These are phyloP conservation scores for Pluteus cervinus DNA, from an alignment of 768 basidiomycete genomes.

Conservation along the genomic window DNA sequence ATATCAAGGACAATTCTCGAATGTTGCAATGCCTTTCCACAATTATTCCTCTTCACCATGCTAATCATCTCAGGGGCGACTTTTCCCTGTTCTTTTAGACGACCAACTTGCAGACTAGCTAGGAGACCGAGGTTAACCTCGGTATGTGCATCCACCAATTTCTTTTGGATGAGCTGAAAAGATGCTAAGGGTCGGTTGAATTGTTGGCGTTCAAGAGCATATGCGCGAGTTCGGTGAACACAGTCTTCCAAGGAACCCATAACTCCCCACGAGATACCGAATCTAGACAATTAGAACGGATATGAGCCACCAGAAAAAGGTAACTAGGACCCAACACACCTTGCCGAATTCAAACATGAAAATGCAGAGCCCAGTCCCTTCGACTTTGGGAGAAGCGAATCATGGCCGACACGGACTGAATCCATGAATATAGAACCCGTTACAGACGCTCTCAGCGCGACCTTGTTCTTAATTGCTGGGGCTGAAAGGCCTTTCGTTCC, in stretches of 20 bases:
- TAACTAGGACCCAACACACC: conserved; percentile 28
- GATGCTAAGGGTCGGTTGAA: conserved; percentile 86
- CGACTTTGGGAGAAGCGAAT: conserved; percentile 71
- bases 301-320: conserved; percentile 5
- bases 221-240: conserved; percentile 65
- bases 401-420: conserved; percentile 69
- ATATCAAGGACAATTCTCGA: conserved; percentile 80
- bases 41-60: conserved; percentile 93
- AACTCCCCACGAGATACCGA: conserved; percentile 90
- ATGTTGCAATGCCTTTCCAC: conserved; percentile 86
- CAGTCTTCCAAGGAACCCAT: conserved; percentile 97
- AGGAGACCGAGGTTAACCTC: conserved; percentile 76
- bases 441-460: conserved; percentile 79
- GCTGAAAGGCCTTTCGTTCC: conserved; percentile 77
- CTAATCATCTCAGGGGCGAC: conserved; percentile 90
- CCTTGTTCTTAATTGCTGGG: conserved; percentile 87
- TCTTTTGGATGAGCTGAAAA: conserved; percentile 98
- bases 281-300: conserved; percentile 32
- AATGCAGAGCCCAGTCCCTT: conserved; percentile 82
- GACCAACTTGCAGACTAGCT: conserved; percentile 74
- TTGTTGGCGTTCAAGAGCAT: conserved; percentile 87
- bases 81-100: conserved; percentile 75
- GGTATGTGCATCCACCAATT: conserved; percentile 89
- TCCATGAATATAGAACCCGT: conserved; percentile 93
- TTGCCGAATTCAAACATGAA: conserved; percentile 87